phyloP scores from a whole-genome alignment of 192 early-diverging fungal species.

The Coemansia sp. region DNA sequence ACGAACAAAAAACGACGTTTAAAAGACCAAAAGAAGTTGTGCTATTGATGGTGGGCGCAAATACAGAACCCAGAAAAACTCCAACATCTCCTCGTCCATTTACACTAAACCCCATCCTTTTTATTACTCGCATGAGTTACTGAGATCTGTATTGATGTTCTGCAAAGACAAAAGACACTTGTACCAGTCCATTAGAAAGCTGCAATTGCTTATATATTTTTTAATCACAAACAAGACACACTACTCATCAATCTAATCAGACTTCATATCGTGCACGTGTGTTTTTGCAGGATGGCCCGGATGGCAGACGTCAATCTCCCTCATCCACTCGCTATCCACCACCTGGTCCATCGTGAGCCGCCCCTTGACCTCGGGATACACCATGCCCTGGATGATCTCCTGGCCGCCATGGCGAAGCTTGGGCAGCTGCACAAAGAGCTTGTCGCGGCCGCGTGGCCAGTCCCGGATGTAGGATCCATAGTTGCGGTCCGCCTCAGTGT shows the following conservation, averaged over 20 bases:
- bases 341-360: conserved; percentile 68
- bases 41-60: too few relatives aligned
- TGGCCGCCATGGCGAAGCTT: conserved; percentile 59
- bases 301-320: conserved; percentile 61
- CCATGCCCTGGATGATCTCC: conserved; percentile 62
- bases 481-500: conserved; percentile 56
- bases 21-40: too few relatives aligned
- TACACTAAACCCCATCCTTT: too few relatives aligned
- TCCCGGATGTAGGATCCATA: conserved; percentile 59
- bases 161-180: neutral
- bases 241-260: conserved; percentile 9
- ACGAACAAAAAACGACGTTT: too few relatives aligned
- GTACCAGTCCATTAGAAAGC: too few relatives aligned
- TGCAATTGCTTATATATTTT: too few relatives aligned
- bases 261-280: conserved; percentile 44
- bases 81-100: too few relatives aligned
- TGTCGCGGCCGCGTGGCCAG: conserved; percentile 54
- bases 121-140: too few relatives aligned
- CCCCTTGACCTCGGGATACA: conserved; percentile 60
- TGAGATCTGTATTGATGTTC: neutral
- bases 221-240: neutral
- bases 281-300: conserved; percentile 17
- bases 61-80: too few relatives aligned
- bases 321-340: conserved; percentile 75
- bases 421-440: conserved; percentile 61